Evolutionary conservation across 768 basidiomycete species (phyloP), one percentile per base, ranked within the genome.

Genomic region (Tricholoma sp.): DNA sequence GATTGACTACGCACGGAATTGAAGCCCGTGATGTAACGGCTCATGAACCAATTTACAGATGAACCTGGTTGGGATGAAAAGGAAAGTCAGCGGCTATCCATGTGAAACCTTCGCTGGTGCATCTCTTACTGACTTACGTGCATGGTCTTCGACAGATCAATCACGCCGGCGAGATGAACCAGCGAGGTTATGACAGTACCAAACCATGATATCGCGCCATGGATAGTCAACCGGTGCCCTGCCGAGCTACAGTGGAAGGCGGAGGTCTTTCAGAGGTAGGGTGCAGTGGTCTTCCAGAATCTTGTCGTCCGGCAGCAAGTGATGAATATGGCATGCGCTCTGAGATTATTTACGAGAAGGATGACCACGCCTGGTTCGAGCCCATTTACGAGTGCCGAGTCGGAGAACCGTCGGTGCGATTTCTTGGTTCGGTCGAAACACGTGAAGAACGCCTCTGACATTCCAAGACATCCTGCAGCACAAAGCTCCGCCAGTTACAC

Each of bases 11-110:
- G 4, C 62, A 59, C 9, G 62, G n/a, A n/a, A n/a, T n/a, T n/a
- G n/a, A n/a, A 63, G 48, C 53, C 59, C 18, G 50, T 52, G 6
- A 63, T 63, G 62, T 24, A 60, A 20, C 44, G 51, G n/a, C 24
- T 63, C 56, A 63, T 61, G 62, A 58, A 63, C 45, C 29, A 56
- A 28, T 8, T 63, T 15, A 63, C 62, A 1, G 62, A 63, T 44
- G 59, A 60, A 47, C 55, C 51, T 1, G 44, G 55, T 29, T 63
- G 62, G 62, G 53, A 63, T 37, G 15, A 54, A 33, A 61, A 61
- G 50, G 62, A 33, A 31, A 33, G 44, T 17, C 50, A 7, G 20
- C 10, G 32, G 20, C 33, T 20, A 36, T 7, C 33, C 50, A 17
- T 5, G 18, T 36, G 2, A n/a, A n/a, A n/a, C n/a, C n/a, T n/a